Percentiles rank a stretch among this genome's conserved stretches.
phyloP scores from a whole-genome alignment of 108 stramenopile species.

The Nitzschia palea region DNA sequence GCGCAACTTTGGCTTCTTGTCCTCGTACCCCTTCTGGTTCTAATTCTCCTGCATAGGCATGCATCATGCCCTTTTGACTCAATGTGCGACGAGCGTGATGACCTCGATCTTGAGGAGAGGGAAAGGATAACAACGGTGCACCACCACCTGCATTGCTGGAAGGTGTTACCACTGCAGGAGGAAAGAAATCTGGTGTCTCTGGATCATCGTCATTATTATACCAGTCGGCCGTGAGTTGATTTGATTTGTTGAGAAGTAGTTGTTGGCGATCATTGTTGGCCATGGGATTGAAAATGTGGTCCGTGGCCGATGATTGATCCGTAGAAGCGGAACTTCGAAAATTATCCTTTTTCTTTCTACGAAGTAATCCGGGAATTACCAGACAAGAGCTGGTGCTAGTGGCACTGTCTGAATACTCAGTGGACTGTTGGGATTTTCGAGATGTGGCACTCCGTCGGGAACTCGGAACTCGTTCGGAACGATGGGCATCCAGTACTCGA shows the following conservation, averaged over 20 bases:
- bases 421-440: neutral
- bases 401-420: slow-evolving; percentile 7
- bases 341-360: slow-evolving; percentile 1
- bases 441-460: neutral
- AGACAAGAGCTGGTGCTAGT: slow-evolving; percentile 11
- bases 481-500: neutral
- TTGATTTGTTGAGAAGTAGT: slow-evolving; percentile 2
- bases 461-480: neutral
- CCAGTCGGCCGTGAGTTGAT: slow-evolving; percentile 12
- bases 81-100: slow-evolving; percentile 18
- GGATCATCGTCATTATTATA: neutral
- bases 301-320: slow-evolving; percentile 17
- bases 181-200: too few relatives aligned
- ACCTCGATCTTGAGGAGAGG: slow-evolving; percentile 23
- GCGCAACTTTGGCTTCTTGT: slow-evolving; percentile 37
- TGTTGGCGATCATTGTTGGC: slow-evolving; percentile 20
- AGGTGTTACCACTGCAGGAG: slow-evolving; percentile 13
- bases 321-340: slow-evolving; percentile 11
- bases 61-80: slow-evolving; percentile 10
- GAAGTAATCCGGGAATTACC: slow-evolving; percentile 13
- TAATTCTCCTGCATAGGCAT: slow-evolving; percentile 50
- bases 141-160: neutral
- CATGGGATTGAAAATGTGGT: slow-evolving; percentile 14
- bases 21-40: slow-evolving; percentile 56
- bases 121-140: slow-evolving; percentile 6